A percentile compares a stretch with the other conserved stretches of the same genome.
phyloP scores from a whole-genome alignment of 176 grass and related monocot species.

The Puya raimondii region DNA sequence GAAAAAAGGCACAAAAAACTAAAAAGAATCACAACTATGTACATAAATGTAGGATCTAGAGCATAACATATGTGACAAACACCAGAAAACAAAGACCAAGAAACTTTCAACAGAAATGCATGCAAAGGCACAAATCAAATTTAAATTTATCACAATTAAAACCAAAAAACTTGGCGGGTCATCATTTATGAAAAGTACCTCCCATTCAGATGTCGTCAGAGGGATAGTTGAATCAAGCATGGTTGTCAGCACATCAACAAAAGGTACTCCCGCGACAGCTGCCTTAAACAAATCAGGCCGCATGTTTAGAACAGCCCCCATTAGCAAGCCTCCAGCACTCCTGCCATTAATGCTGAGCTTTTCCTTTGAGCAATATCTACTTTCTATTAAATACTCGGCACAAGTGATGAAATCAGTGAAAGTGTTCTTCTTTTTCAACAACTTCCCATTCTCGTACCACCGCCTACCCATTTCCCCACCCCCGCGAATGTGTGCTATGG shows the following conservation, averaged over 20 bases:
- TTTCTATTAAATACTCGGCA: slow-evolving; percentile 71
- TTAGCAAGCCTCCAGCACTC: slow-evolving; percentile 77
- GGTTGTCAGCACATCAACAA: slow-evolving; percentile 84
- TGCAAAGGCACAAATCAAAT: too few relatives aligned
- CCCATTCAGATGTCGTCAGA: slow-evolving; percentile 79
- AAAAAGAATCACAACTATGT: too few relatives aligned
- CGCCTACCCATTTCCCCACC: slow-evolving; percentile 93
- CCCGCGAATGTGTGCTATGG: slow-evolving; percentile 76
- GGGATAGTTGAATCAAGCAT: slow-evolving; percentile 95
- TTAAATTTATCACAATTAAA: too few relatives aligned
- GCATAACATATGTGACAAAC: too few relatives aligned
- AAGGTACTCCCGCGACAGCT: slow-evolving; percentile 69
- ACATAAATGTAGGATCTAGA: too few relatives aligned
- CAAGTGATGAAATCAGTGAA: slow-evolving; percentile 92
- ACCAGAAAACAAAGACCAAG: too few relatives aligned
- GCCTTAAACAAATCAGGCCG: slow-evolving; percentile 80
- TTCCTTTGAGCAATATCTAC: slow-evolving; percentile 60
- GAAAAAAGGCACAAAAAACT: too few relatives aligned
- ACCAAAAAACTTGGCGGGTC: too few relatives aligned
- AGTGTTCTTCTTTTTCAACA: slow-evolving; percentile 79
- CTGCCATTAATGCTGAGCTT: slow-evolving; percentile 83
- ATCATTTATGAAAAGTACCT: slow-evolving; percentile 35
- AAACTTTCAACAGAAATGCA: too few relatives aligned
- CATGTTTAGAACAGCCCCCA: slow-evolving; percentile 82
- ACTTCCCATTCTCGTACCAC: slow-evolving; percentile 88